Percentiles rank a stretch among this genome's conserved stretches.
Evolutionary conservation across 139 green algal species (phyloP).

Genomic region (Chlorella sp.): DNA sequence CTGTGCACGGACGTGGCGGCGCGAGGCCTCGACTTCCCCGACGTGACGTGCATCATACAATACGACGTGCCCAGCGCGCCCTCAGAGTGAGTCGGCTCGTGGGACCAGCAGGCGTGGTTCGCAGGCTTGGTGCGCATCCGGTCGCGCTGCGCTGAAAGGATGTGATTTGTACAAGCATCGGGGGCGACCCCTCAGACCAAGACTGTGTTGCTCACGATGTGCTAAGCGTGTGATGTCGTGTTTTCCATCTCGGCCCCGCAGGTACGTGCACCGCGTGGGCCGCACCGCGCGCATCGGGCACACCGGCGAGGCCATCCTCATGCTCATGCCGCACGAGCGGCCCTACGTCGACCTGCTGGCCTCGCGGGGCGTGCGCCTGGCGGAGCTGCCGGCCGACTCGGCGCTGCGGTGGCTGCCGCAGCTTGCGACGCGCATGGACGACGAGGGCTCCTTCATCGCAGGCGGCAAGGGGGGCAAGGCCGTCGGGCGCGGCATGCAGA

Average conservation of each 20-base stretch:
- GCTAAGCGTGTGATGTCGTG: no score
- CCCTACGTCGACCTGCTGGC: constrained; percentile 73
- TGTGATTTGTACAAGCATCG: no score
- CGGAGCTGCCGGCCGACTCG: not conserved
- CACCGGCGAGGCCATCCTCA: constrained; percentile 72
- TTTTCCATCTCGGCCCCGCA: no score
- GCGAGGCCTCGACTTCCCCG: constrained; percentile 87
- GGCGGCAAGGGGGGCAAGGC: not conserved
- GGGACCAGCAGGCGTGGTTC: no score
- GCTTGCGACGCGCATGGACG: not conserved
- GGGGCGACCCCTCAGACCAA: no score
- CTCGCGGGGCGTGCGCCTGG: constrained; percentile 36
- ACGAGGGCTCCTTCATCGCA: not conserved
- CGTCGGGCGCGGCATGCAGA: not conserved
- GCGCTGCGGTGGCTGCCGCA: constrained; percentile 7
- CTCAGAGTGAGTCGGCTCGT: constrained; percentile 52
- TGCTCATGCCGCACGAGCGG: constrained; percentile 79
- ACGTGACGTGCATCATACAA: constrained; percentile 83
- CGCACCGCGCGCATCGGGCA: constrained; percentile 83
- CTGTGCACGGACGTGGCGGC: constrained; percentile 85
- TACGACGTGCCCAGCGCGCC: constrained; percentile 84
- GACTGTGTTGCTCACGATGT: no score
- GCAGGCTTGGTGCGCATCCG: no score
- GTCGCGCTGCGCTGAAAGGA: no score
- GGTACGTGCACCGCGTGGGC: constrained; percentile 80